These are phyloP conservation scores for Populus hybrid DNA, from an alignment of 441 rosid genomes.

Conservation along the genomic window DNA sequence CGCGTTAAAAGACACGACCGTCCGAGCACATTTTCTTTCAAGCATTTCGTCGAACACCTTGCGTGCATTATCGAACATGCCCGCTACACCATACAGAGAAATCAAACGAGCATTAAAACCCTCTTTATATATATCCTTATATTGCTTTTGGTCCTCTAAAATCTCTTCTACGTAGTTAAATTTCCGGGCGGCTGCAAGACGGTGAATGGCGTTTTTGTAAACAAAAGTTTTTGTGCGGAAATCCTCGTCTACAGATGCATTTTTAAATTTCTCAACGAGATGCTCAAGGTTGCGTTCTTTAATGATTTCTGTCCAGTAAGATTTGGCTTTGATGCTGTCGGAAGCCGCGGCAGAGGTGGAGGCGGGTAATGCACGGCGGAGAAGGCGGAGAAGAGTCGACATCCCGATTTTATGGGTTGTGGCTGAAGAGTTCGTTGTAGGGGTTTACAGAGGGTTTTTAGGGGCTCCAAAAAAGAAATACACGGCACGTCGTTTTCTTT, in stretches of 20 bases:
- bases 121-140: conserved; percentile 42
- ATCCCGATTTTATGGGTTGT: background rate
- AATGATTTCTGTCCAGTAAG: conserved; percentile 23
- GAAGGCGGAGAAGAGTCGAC: conserved; percentile 28
- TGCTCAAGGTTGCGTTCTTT: conserved; percentile 46
- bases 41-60: conserved; percentile 74
- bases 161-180: conserved; percentile 44
- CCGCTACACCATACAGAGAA: conserved; percentile 40
- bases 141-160: conserved; percentile 55
- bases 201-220: conserved; percentile 43
- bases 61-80: conserved; percentile 41
- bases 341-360: conserved; percentile 12
- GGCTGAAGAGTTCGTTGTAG: no score
- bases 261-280: conserved; percentile 55
- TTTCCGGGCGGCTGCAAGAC: conserved; percentile 45
- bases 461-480: no score
- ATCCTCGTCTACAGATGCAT: conserved; percentile 26
- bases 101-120: no score
- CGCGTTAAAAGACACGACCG: conserved; percentile 62
- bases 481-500: no score
- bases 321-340: conserved; percentile 5
- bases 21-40: conserved; percentile 39
- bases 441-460: no score
- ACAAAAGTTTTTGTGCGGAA: conserved; percentile 42
- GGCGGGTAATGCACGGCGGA: conserved; percentile 32